Conservation (phyloP, 768 basidiomycete genomes). For the Leccinellum rugosiceps region DNA sequence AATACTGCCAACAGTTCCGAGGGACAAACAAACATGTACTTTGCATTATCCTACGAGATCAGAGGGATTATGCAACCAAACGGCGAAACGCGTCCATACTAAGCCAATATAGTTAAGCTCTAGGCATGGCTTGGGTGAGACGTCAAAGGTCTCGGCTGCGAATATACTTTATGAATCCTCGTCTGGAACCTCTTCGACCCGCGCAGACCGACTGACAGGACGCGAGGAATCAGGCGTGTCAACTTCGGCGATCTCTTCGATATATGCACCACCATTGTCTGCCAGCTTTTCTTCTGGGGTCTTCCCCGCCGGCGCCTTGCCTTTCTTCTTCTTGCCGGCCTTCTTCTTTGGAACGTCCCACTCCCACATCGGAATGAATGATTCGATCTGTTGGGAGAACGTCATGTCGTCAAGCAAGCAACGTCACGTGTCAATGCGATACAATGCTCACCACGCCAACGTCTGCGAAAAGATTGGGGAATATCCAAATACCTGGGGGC, state of each 20-base stretch:
- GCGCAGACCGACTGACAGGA: slow-evolving; percentile 36
- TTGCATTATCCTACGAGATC: neutral
- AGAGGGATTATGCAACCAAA: slow-evolving; percentile 40
- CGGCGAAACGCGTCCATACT: neutral
- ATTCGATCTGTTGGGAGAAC: slow-evolving; percentile 72
- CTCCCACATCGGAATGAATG: slow-evolving; percentile 95
- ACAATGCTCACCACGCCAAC: slow-evolving; percentile 84
- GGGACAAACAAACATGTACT: neutral
- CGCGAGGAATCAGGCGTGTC: slow-evolving; percentile 34
- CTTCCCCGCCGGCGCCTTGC: slow-evolving; percentile 30
- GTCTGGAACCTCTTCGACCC: slow-evolving; percentile 45
- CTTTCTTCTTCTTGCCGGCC: slow-evolving; percentile 62
- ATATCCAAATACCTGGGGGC: slow-evolving; percentile 96
- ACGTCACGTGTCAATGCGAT: neutral
- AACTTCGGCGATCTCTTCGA: slow-evolving; percentile 34
- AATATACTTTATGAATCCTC: slow-evolving; percentile 29
- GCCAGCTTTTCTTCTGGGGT: slow-evolving; percentile 41
- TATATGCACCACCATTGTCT: slow-evolving; percentile 37
- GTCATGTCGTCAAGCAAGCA: neutral
- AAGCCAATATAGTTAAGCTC: neutral
- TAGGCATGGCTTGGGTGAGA: neutral
- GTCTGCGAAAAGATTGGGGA: slow-evolving; percentile 96
- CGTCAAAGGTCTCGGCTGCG: neutral
- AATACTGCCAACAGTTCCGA: neutral
- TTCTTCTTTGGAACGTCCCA: slow-evolving; percentile 87